A percentile compares a stretch with the other conserved stretches of the same genome.
Evolutionary conservation across 2,329 filamentous ascomycete species (phyloP).

Genomic region (Nemania diffusa): DNA sequence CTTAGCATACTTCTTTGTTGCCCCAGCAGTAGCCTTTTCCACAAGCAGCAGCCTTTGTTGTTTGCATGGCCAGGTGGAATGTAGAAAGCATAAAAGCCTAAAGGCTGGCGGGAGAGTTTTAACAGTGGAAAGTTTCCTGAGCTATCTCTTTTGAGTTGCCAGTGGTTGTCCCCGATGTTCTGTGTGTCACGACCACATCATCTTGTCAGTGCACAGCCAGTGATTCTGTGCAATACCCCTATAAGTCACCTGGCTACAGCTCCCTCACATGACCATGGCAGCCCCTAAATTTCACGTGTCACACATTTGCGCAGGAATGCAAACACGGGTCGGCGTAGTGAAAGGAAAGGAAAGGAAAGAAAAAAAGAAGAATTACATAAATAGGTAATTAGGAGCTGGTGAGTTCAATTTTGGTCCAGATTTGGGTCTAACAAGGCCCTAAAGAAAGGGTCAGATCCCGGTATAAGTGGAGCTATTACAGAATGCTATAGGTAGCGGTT

Average conservation of each 20-base stretch:
- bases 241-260: not conserved
- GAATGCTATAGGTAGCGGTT: not conserved
- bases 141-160: constrained; percentile 3
- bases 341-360: not conserved
- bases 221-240: constrained; percentile 12
- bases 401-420: not conserved
- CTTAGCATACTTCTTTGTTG: constrained; percentile 30
- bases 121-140: not conserved
- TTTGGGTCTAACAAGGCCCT: not conserved
- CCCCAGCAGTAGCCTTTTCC: constrained; percentile 12
- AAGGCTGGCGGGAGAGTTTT: not conserved
- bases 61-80: constrained; percentile 19
- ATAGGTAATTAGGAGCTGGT: not conserved
- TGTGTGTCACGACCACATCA: constrained; percentile 16
- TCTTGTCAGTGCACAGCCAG: constrained; percentile 14
- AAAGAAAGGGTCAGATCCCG: not conserved
- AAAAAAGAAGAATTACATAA: not conserved
- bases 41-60: constrained; percentile 28
- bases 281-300: not conserved
- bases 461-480: not conserved
- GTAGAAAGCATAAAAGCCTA: not conserved
- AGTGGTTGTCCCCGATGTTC: not conserved
- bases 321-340: not conserved
- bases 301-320: not conserved
- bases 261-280: constrained; percentile 10